Percentiles rank a stretch among this genome's conserved stretches.
phyloP scores from a whole-genome alignment of 2,329 filamentous ascomycete species.

The Xylaria hypoxylon region DNA sequence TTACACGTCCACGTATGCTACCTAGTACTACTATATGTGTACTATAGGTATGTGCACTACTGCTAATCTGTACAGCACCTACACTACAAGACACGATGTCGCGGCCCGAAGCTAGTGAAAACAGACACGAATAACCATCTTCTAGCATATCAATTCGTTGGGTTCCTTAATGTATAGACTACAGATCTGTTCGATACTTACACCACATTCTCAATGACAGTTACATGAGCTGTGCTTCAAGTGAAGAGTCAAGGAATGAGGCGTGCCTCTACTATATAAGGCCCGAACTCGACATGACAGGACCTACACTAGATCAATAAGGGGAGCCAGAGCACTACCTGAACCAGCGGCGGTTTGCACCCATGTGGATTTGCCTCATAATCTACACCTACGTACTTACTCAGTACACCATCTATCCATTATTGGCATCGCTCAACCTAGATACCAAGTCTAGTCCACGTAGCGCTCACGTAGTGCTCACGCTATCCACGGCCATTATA shows the following conservation, averaged over 20 bases:
- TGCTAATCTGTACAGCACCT: background rate
- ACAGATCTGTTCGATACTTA: no score
- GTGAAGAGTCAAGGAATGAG: no score
- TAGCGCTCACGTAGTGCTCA: no score
- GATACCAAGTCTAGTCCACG: constrained; percentile 30
- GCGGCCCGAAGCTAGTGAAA: constrained; percentile 6
- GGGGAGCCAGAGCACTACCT: background rate
- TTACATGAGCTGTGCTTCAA: no score
- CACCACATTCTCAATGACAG: no score
- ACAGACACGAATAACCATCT: constrained; percentile 38
- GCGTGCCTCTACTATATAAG: no score
- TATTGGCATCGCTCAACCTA: constrained; percentile 36
- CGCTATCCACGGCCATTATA: background rate
- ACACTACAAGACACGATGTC: background rate
- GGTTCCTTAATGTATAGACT: no score
- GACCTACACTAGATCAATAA: background rate
- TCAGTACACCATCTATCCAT: constrained; percentile 18
- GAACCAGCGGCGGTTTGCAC: background rate
- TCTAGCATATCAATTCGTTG: constrained; percentile 2
- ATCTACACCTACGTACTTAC: no score
- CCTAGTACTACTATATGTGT: no score
- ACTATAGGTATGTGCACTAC: background rate
- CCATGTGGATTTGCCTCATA: background rate
- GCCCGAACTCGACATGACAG: background rate
- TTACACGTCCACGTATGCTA: constrained; percentile 13